Conservation (phyloP, 176 grass and related monocot species). For the Cenchrus fungigraminus region DNA sequence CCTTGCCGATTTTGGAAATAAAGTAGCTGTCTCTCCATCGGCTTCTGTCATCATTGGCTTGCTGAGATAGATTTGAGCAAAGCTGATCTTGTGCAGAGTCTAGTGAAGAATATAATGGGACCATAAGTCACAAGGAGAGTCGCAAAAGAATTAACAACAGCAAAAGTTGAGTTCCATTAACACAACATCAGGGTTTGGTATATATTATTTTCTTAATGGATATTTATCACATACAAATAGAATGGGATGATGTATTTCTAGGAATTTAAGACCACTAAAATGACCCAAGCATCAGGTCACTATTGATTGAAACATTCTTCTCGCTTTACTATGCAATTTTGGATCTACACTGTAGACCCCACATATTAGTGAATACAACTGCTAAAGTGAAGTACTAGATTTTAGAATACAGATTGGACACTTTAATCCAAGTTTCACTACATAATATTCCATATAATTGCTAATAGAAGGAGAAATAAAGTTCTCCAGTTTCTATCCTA, state of each 20-base stretch:
- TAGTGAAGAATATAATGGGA: conserved; percentile 49
- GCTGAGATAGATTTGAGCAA: conserved; percentile 92
- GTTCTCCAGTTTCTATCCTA: background rate
- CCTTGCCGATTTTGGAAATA: conserved; percentile 95
- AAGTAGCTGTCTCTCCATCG: conserved; percentile 93
- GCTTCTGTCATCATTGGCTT: conserved; percentile 98
- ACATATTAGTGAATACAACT: background rate
- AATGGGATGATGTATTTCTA: background rate
- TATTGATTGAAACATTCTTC: background rate
- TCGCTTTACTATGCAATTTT: background rate
- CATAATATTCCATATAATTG: conserved; percentile 1
- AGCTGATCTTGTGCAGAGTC: conserved; percentile 96
- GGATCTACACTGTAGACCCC: background rate
- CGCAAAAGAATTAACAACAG: conserved; percentile 15
- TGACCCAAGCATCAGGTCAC: conserved; percentile 13
- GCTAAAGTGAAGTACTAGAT: background rate
- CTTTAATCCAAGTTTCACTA: background rate
- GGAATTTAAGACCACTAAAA: background rate
- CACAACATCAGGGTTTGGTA: background rate
- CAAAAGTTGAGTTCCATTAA: conserved; percentile 1
- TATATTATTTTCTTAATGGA: conserved; percentile 4
- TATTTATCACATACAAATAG: conserved; percentile 8
- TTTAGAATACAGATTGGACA: conserved; percentile 7
- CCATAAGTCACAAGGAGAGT: conserved; percentile 21
- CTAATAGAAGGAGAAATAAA: background rate